These are phyloP conservation scores for Vigna unguiculata DNA, from an alignment of 306 rosid genomes.

Conservation along the genomic window DNA sequence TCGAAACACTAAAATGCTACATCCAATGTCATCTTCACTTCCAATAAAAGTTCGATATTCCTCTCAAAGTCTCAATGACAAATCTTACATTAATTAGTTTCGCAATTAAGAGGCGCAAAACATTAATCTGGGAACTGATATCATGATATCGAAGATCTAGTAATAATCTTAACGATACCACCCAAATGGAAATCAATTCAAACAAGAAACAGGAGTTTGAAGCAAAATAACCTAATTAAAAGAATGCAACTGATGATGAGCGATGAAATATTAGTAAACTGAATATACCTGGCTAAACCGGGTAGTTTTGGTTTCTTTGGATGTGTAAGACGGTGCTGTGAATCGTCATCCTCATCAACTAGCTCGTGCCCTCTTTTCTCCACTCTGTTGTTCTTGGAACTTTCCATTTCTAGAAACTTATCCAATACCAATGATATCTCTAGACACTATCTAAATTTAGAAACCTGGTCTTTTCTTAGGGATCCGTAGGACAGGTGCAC, in stretches of 20 bases:
- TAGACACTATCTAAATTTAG: conserved; percentile 48
- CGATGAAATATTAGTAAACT: neutral
- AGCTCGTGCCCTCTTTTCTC: conserved; percentile 75
- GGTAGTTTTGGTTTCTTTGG: conserved; percentile 75
- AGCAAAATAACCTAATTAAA: conserved; percentile 3
- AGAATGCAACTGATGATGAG: neutral
- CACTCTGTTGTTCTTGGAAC: conserved; percentile 58
- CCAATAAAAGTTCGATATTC: neutral
- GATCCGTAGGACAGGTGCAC: conserved; percentile 27
- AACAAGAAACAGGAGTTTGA: neutral
- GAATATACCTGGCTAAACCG: conserved; percentile 76
- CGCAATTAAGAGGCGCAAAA: neutral
- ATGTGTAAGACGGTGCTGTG: conserved; percentile 47
- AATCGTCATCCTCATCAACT: conserved; percentile 50
- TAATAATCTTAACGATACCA: conserved; percentile 4
- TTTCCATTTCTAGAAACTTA: conserved; percentile 73
- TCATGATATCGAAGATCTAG: conserved; percentile 35
- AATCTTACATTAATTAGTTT: conserved; percentile 8
- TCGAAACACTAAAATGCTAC: conserved; percentile 16
- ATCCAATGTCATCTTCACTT: conserved; percentile 23
- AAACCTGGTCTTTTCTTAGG: conserved; percentile 48
- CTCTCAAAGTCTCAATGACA: neutral
- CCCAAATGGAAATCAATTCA: conserved; percentile 18
- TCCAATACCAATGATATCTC: conserved; percentile 49
- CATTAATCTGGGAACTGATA: neutral